Conservation (phyloP, 2,329 filamentous ascomycete species). For the Claviceps fusiformis region DNA sequence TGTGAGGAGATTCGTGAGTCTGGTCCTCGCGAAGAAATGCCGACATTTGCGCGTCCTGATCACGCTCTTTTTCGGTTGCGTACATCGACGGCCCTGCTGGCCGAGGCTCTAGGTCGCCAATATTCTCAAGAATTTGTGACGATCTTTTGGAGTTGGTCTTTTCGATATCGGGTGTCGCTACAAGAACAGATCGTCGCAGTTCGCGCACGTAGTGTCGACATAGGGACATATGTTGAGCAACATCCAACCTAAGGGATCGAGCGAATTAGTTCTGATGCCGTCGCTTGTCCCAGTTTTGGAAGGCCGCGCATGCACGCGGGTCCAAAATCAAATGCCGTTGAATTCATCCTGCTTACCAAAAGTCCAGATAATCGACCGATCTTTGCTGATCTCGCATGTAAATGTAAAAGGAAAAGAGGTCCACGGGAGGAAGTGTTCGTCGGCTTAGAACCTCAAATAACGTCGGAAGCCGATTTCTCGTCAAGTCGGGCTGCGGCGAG, state of each 20-base stretch:
- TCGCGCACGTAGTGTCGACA: constrained; percentile 96
- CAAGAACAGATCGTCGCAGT: constrained; percentile 79
- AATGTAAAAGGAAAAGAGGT: constrained; percentile 98
- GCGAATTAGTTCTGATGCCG: background rate
- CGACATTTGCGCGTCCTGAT: constrained; percentile 80
- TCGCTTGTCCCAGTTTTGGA: background rate
- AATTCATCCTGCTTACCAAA: constrained; percentile 59
- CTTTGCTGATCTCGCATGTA: constrained; percentile 98
- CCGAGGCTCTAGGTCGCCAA: constrained; percentile 52
- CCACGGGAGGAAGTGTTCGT: constrained; percentile 86
- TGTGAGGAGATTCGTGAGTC: constrained; percentile 42
- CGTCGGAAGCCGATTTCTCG: constrained; percentile 77
- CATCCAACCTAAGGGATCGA: constrained; percentile 67
- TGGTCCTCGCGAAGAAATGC: constrained; percentile 65
- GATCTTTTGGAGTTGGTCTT: constrained; percentile 71
- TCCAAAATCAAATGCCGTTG: background rate
- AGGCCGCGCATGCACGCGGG: background rate
- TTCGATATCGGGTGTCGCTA: constrained; percentile 84
- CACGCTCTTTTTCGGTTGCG: constrained; percentile 56
- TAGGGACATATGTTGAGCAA: constrained; percentile 95
- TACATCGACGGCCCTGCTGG: constrained; percentile 49
- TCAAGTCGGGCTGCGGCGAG: constrained; percentile 44
- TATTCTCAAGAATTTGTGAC: constrained; percentile 60
- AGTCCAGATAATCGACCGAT: constrained; percentile 95
- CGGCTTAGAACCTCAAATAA: constrained; percentile 92